Percentiles rank a stretch among this genome's conserved stretches.
phyloP scores from a whole-genome alignment of 2,329 filamentous ascomycete genomes.

The Colletotrichum sp. region DNA sequence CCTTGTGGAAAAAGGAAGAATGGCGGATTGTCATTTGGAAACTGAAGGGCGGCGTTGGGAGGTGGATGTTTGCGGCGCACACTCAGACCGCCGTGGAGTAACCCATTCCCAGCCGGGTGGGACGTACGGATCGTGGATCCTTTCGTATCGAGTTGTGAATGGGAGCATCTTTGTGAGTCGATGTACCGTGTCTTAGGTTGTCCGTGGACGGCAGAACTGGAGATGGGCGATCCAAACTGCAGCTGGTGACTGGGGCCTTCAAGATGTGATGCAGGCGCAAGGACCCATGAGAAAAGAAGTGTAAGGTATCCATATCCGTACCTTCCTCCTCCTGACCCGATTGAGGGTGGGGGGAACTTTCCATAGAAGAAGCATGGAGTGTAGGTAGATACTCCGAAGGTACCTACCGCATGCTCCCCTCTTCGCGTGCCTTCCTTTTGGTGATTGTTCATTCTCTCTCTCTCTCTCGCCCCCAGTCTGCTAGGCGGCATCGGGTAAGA shows the following conservation, averaged over 20 bases:
- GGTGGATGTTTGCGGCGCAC: background rate
- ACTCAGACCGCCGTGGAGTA: background rate
- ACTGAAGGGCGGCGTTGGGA: background rate
- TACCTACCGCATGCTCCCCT: background rate
- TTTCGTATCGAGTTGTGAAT: background rate
- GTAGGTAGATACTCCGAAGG: background rate
- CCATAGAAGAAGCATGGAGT: background rate
- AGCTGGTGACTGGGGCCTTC: background rate
- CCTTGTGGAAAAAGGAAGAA: constrained; percentile 3
- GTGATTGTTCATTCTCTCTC: background rate
- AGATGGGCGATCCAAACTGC: background rate
- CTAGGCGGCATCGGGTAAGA: background rate
- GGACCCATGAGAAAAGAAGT: background rate
- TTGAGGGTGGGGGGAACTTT: background rate
- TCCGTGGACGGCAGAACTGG: background rate
- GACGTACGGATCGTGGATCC: background rate
- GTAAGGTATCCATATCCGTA: background rate
- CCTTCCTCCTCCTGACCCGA: background rate
- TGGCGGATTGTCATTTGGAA: background rate
- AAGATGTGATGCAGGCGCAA: background rate
- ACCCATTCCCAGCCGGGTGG: background rate
- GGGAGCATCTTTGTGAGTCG: background rate
- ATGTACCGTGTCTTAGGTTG: background rate
- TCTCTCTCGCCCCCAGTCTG: background rate
- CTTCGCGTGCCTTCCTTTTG: background rate